A percentile compares a stretch with the other conserved stretches of the same genome.
phyloP scores from a whole-genome alignment of 1,139 yeast genomes.

The Saccharomyces hybrid region DNA sequence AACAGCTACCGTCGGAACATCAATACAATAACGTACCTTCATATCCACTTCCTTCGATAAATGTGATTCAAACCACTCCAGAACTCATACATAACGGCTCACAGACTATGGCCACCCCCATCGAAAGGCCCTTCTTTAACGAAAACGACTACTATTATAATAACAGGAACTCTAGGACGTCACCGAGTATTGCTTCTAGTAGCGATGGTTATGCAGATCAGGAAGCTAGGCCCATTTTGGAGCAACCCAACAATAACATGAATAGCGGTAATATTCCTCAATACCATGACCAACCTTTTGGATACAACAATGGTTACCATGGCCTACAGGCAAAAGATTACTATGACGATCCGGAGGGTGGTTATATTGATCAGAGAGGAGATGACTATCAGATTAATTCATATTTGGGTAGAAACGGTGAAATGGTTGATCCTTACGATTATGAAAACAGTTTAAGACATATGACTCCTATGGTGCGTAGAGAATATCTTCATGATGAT shows the following conservation, averaged over 20 bases:
- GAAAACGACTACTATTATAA: conserved; percentile 13
- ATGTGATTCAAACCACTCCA: conserved; percentile 17
- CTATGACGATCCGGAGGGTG: conserved; percentile 16
- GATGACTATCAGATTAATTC: conserved; percentile 32
- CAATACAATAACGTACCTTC: conserved; percentile 1
- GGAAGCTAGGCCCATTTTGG: conserved; percentile 18
- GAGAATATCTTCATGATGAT: background rate
- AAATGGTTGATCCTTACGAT: conserved; percentile 31
- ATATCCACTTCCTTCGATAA: conserved; percentile 13
- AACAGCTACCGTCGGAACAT: background rate
- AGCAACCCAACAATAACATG: conserved; percentile 4
- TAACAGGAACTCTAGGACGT: background rate
- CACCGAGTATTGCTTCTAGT: background rate
- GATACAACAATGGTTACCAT: background rate
- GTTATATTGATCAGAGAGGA: conserved; percentile 29
- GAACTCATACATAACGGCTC: conserved; percentile 8
- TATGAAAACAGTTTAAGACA: background rate
- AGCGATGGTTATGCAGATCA: conserved; percentile 12
- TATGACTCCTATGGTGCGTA: conserved; percentile 1
- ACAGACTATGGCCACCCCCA: conserved; percentile 4
- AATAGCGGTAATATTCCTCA: conserved; percentile 1
- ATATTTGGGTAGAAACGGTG: conserved; percentile 29
- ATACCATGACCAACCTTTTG: background rate
- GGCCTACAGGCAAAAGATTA: background rate
- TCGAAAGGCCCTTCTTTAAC: conserved; percentile 10